phyloP scores from a whole-genome alignment of 2,329 filamentous ascomycete species.

The Trichophyton equinum region DNA sequence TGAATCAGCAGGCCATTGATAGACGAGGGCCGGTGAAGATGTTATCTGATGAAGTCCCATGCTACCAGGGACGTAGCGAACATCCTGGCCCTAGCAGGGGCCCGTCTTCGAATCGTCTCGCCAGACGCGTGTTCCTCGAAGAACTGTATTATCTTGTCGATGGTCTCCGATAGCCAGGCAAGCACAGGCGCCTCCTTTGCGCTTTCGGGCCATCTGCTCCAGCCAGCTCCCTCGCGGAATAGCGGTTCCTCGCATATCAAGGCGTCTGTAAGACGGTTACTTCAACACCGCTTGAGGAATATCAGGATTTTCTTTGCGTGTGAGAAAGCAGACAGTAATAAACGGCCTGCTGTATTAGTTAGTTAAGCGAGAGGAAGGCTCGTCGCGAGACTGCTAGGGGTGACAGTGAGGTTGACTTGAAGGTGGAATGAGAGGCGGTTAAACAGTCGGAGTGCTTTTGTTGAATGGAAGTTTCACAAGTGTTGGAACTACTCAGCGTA shows the following conservation, averaged over 20 bases:
- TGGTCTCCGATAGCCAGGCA: slow-evolving; percentile 15
- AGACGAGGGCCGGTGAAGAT: not conserved
- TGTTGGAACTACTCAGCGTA: too few relatives aligned
- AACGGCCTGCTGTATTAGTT: too few relatives aligned
- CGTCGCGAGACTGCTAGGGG: too few relatives aligned
- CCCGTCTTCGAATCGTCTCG: slow-evolving; percentile 4
- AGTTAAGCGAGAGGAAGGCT: too few relatives aligned
- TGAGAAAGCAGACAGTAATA: too few relatives aligned
- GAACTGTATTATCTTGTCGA: slow-evolving; percentile 11
- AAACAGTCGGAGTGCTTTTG: too few relatives aligned
- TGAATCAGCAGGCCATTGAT: not conserved
- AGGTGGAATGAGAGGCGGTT: too few relatives aligned
- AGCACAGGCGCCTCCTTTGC: slow-evolving; percentile 20
- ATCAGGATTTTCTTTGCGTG: too few relatives aligned
- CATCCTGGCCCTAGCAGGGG: slow-evolving; percentile 4
- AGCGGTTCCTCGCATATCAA: slow-evolving; percentile 12
- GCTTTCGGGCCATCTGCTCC: slow-evolving; percentile 19
- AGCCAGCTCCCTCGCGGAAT: slow-evolving; percentile 17
- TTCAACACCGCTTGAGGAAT: too few relatives aligned
- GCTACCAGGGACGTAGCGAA: not conserved
- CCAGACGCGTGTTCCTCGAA: slow-evolving; percentile 8
- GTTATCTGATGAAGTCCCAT: not conserved
- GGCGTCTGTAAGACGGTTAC: too few relatives aligned
- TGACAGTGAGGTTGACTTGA: too few relatives aligned
- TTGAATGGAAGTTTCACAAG: too few relatives aligned